These are phyloP conservation scores for Daldinia vernicosa DNA, from an alignment of 495 filamentous ascomycete species.

Conservation along the genomic window DNA sequence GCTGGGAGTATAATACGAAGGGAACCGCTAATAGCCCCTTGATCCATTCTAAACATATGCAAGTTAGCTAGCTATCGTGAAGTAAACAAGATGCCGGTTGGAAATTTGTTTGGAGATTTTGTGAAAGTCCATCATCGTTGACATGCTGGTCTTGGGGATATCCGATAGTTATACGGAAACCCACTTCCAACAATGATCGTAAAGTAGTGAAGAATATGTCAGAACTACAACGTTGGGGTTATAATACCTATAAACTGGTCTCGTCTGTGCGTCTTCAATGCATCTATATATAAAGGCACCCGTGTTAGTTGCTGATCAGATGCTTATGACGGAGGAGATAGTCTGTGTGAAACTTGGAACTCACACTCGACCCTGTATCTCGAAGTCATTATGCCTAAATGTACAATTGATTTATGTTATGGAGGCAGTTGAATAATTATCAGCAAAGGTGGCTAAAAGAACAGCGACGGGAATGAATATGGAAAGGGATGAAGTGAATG, in stretches of 20 bases:
- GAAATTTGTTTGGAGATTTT: neutral
- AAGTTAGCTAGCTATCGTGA: conserved; percentile 28
- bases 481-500: conserved; percentile 20
- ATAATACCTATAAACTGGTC: conserved; percentile 79
- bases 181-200: conserved; percentile 2
- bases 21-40: conserved; percentile 93
- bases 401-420: conserved; percentile 7
- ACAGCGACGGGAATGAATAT: conserved; percentile 7
- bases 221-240: neutral
- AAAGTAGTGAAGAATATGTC: neutral
- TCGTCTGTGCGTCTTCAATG: conserved; percentile 85
- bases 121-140: neutral
- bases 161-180: conserved; percentile 5
- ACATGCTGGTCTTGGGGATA: conserved; percentile 66
- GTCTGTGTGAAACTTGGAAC: conserved; percentile 36
- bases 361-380: conserved; percentile 91
- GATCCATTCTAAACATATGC: conserved; percentile 62
- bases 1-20: conserved; percentile 96
- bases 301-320: conserved; percentile 30
- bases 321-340: conserved; percentile 10
- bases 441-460: neutral
- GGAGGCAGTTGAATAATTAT: neutral
- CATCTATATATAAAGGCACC: conserved; percentile 67
- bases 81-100: neutral
- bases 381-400: conserved; percentile 72